phyloP scores from a whole-genome alignment of 345 rosid species.

The Lenwebbia sp. region DNA sequence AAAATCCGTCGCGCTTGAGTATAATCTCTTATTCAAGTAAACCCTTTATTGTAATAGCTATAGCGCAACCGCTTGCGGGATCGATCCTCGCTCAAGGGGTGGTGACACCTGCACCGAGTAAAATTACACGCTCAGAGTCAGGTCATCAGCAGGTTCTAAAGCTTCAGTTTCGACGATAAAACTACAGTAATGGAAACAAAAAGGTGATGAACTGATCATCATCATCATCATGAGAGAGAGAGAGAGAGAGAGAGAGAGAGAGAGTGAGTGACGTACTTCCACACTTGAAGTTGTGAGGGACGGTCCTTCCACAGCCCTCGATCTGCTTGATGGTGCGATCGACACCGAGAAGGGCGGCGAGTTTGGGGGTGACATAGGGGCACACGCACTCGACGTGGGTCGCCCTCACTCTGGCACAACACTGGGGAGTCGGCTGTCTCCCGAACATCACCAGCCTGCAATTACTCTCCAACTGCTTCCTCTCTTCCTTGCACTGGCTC shows the following conservation, averaged over 20 bases:
- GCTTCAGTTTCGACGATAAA: background rate
- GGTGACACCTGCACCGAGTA: background rate
- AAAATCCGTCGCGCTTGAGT: background rate
- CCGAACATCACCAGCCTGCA: slow-evolving; percentile 1
- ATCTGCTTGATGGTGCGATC: background rate
- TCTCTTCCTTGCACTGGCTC: slow-evolving; percentile 2
- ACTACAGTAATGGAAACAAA: background rate
- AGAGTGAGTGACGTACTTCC: slow-evolving; percentile 3
- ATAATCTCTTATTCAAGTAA: background rate
- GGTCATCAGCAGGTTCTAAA: background rate
- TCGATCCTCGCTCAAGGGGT: background rate
- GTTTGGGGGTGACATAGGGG: background rate
- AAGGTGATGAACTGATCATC: background rate
- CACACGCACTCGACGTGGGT: slow-evolving; percentile 4
- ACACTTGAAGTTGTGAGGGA: slow-evolving; percentile 15
- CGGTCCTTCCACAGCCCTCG: slow-evolving; percentile 8
- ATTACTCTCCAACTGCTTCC: background rate
- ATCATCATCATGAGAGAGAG: no score
- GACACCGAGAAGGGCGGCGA: slow-evolving; percentile 3
- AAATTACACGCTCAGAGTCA: background rate
- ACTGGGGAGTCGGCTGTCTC: background rate
- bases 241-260: background rate
- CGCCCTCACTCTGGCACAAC: slow-evolving; percentile 3
- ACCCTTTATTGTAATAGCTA: background rate
- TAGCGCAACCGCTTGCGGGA: background rate